These are phyloP conservation scores for Rubus parviflorus DNA, from an alignment of 306 rosid species.

Conservation along the genomic window DNA sequence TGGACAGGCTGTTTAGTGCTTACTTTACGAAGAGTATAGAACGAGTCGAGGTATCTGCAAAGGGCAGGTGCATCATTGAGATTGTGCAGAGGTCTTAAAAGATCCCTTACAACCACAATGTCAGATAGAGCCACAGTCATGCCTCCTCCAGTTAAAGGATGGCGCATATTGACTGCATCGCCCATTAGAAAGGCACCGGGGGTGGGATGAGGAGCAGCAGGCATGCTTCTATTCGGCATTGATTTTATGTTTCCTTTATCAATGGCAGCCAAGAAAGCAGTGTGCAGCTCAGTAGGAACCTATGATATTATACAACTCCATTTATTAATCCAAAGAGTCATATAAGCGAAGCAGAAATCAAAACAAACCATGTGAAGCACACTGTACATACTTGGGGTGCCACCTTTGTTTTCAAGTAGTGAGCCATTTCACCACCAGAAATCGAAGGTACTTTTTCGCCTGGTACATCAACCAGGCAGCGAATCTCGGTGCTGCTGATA, in stretches of 20 bases:
- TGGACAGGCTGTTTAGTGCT: neutral
- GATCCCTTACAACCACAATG: slow-evolving; percentile 36
- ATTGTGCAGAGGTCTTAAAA: slow-evolving; percentile 43
- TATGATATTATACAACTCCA: neutral
- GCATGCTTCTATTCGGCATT: slow-evolving; percentile 23
- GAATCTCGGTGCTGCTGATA: slow-evolving; percentile 61
- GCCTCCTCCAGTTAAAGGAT: slow-evolving; percentile 32
- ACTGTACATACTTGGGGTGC: slow-evolving; percentile 54
- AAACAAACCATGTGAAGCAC: neutral
- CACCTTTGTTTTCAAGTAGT: slow-evolving; percentile 56
- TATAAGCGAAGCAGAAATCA: neutral
- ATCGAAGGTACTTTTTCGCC: slow-evolving; percentile 59
- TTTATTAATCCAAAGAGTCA: neutral
- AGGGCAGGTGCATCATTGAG: slow-evolving; percentile 50
- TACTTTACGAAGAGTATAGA: slow-evolving; percentile 55
- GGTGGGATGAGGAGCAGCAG: slow-evolving; percentile 19
- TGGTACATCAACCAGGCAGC: slow-evolving; percentile 63
- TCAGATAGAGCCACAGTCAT: slow-evolving; percentile 47
- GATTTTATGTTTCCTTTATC: slow-evolving; percentile 29
- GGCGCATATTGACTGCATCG: slow-evolving; percentile 34
- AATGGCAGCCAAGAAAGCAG: slow-evolving; percentile 19
- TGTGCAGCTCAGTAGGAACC: slow-evolving; percentile 27
- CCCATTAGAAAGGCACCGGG: slow-evolving; percentile 34
- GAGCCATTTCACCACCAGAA: slow-evolving; percentile 56
- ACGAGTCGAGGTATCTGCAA: slow-evolving; percentile 47